Evolutionary conservation across 306 rosid species (phyloP).

Genomic region (Hippophae tibetana): DNA sequence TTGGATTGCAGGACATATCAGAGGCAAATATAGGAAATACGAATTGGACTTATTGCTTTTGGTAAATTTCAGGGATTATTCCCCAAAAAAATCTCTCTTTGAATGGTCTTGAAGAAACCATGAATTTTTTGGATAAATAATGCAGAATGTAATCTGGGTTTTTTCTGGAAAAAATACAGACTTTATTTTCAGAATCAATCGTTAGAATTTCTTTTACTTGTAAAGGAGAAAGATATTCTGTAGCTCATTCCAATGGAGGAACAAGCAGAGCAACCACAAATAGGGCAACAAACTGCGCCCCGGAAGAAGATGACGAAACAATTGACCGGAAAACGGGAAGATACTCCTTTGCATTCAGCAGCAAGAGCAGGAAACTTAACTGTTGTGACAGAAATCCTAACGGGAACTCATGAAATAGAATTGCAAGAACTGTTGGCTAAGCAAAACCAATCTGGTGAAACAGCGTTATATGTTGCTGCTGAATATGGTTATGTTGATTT

Average conservation of each 20-base stretch:
- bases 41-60: background rate
- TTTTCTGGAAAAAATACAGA: constrained; percentile 32
- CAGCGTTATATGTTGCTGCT: constrained; percentile 79
- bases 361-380: constrained; percentile 63
- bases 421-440: constrained; percentile 43
- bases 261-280: constrained; percentile 20
- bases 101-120: constrained; percentile 22
- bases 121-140: constrained; percentile 22
- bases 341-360: constrained; percentile 63
- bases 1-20: constrained; percentile 20
- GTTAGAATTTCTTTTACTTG: constrained; percentile 5
- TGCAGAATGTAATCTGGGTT: constrained; percentile 40
- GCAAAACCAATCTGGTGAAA: constrained; percentile 85
- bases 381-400: constrained; percentile 32
- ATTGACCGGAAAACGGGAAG: constrained; percentile 87
- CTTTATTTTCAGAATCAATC: constrained; percentile 10
- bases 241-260: constrained; percentile 30
- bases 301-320: constrained; percentile 83
- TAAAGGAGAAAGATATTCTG: background rate
- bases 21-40: constrained; percentile 17
- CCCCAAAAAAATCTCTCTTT: constrained; percentile 11
- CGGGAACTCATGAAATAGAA: constrained; percentile 30
- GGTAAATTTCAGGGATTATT: constrained; percentile 18
- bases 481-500: constrained; percentile 71
- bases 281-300: constrained; percentile 29